Base-by-base conservation (phyloP, 768 basidiomycete genomes). In the Hemileccinum impolitum region DNA sequence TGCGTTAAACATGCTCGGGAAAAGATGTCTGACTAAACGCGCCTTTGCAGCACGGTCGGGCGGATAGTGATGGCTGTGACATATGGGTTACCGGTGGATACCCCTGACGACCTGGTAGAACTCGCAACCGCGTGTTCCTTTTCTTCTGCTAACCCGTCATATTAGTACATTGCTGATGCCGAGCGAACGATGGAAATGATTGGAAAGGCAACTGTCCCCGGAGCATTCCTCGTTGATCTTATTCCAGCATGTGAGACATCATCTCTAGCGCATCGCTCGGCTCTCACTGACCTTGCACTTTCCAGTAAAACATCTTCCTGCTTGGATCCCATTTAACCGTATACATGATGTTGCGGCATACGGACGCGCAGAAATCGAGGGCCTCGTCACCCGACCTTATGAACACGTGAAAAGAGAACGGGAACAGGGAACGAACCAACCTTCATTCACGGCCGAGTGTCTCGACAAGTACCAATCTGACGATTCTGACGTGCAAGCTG, bases 161-260 rank as follows among this genome's bases (percentile, higher is more conserved):
- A 23, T 6, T 3, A 71, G 69, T 70, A 66, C 31, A 60, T 70
- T 35, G 48, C 51, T 3, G 42, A 62, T 23, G 63, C 59, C 17
- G 67, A 69, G 38, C 54, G 48, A 21, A 56, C 60, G 0, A 59
- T 69, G 60, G 40, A 52, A 7, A 51, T 66, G 35, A 42, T 68
- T 21, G 53, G 48, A n/a, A 48, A 50, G 30, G 60, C 57, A 4
- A 61, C 54, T 3, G 46, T 59, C 3, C 67, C 66, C 2, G 68
- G 68, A 25, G 59, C 67, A 8, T 70, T 52, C 30, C 45, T 69
- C 3, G 54, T 51, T 14, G 68, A 70, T 46, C 31, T 67, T 17
- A 25, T 68, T 17, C 67, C 68, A 9, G 21, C 35, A 13, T 46
- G 66, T 65, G 43, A 45, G 61, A 43, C 14, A 38, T 34, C 30